These are phyloP conservation scores for Cruciata laevipes DNA, from an alignment of 257 asterid genomes.

Conservation along the genomic window DNA sequence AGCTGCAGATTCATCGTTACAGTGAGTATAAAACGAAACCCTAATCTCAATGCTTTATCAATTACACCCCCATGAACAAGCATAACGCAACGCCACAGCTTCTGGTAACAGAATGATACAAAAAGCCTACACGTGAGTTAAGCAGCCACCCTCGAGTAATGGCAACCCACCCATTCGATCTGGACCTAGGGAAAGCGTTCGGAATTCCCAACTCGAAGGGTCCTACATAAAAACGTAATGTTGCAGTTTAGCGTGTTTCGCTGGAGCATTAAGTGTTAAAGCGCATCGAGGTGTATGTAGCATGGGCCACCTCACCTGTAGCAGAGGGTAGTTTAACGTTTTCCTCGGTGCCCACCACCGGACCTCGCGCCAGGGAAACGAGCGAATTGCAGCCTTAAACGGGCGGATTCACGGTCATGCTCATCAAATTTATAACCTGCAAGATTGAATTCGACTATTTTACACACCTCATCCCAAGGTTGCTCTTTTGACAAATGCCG, in stretches of 20 bases:
- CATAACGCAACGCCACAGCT: background rate
- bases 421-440: slow-evolving; percentile 79
- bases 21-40: background rate
- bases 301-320: slow-evolving; percentile 44
- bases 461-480: slow-evolving; percentile 15
- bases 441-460: slow-evolving; percentile 50
- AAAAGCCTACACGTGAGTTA: background rate
- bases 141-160: slow-evolving; percentile 17
- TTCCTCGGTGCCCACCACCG: slow-evolving; percentile 64
- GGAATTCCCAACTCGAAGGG: slow-evolving; percentile 15
- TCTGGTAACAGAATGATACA: slow-evolving; percentile 1
- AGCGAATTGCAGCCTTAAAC: slow-evolving; percentile 65
- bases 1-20: slow-evolving; percentile 10
- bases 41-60: background rate
- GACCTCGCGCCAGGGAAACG: slow-evolving; percentile 79
- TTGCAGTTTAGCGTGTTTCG: slow-evolving; percentile 35
- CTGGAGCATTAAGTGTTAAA: slow-evolving; percentile 25
- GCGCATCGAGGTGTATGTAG: slow-evolving; percentile 34
- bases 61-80: background rate
- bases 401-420: slow-evolving; percentile 56
- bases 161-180: slow-evolving; percentile 17
- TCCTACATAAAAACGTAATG: slow-evolving; percentile 58
- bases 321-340: slow-evolving; percentile 39
- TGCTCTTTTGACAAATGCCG: slow-evolving; percentile 12
- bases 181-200: slow-evolving; percentile 13